phyloP scores from a whole-genome alignment of 1,284 basidiomycete genomes.

The Entoloma clypeatum region DNA sequence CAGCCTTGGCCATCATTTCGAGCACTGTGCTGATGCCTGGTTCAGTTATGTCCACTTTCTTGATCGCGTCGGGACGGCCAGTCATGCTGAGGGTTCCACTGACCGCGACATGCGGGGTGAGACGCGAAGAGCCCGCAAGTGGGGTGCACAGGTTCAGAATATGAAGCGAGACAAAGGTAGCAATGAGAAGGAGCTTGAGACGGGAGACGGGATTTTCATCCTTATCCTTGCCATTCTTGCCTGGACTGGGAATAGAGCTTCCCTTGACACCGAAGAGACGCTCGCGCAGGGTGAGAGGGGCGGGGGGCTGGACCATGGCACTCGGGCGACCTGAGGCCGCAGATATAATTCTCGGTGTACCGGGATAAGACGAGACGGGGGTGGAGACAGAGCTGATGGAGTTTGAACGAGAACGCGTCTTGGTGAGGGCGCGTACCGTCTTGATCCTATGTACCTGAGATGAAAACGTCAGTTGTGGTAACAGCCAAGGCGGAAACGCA shows the following conservation, averaged over 20 bases:
- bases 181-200: constrained; percentile 67
- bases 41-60: constrained; percentile 61
- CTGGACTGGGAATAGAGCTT: constrained; percentile 44
- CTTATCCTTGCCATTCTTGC: constrained; percentile 23
- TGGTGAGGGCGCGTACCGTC: constrained; percentile 38
- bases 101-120: constrained; percentile 15
- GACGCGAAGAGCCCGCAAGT: constrained; percentile 59
- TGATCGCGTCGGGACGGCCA: constrained; percentile 28
- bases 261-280: constrained; percentile 61
- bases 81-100: constrained; percentile 28
- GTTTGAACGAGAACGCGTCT: constrained; percentile 25
- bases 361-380: constrained; percentile 24
- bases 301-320: constrained; percentile 26
- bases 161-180: constrained; percentile 85
- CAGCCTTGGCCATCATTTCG: constrained; percentile 33
- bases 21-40: constrained; percentile 61
- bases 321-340: constrained; percentile 18
- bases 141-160: constrained; percentile 93
- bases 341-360: constrained; percentile 4
- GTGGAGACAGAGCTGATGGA: constrained; percentile 27
- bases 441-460: constrained; percentile 51
- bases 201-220: constrained; percentile 79
- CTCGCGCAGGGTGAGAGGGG: constrained; percentile 19
- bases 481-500: constrained; percentile 6
- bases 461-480: constrained; percentile 4